Percentiles rank a stretch among this genome's conserved stretches.
phyloP scores from a whole-genome alignment of 768 basidiomycete species.

The Trametes sanguinea region DNA sequence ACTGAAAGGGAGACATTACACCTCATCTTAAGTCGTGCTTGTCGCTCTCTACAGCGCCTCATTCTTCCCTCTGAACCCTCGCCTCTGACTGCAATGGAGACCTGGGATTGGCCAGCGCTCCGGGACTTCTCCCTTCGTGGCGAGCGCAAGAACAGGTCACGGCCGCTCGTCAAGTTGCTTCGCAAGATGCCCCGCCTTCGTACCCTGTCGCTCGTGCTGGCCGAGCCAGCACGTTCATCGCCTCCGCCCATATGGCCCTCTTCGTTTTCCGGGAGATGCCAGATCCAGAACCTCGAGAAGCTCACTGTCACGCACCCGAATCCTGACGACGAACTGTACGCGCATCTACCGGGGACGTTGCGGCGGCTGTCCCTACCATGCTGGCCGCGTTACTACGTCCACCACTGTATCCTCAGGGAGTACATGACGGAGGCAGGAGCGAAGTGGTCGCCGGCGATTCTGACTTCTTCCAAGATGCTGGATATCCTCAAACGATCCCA shows the following conservation, averaged over 20 bases:
- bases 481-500: not conserved
- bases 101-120: not conserved
- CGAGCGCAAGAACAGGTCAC: not conserved
- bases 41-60: not conserved
- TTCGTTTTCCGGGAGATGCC: too few species aligned
- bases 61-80: not conserved
- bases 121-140: not conserved
- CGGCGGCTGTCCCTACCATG: not conserved
- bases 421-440: not conserved
- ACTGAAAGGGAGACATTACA: not conserved
- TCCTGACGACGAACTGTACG: not conserved
- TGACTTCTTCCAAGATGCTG: not conserved
- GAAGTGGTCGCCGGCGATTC: not conserved
- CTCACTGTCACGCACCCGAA: not conserved
- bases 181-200: not conserved
- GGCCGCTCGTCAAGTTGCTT: not conserved
- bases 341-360: not conserved
- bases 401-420: not conserved
- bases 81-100: not conserved
- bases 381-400: slow-evolving; percentile 7
- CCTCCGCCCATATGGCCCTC: not conserved
- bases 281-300: not conserved
- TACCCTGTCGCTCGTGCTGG: not conserved
- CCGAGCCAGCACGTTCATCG: not conserved
- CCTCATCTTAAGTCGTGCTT: not conserved